Conservation (phyloP, 176 grass and related monocot species). For the Coix lacrymajobi region DNA sequence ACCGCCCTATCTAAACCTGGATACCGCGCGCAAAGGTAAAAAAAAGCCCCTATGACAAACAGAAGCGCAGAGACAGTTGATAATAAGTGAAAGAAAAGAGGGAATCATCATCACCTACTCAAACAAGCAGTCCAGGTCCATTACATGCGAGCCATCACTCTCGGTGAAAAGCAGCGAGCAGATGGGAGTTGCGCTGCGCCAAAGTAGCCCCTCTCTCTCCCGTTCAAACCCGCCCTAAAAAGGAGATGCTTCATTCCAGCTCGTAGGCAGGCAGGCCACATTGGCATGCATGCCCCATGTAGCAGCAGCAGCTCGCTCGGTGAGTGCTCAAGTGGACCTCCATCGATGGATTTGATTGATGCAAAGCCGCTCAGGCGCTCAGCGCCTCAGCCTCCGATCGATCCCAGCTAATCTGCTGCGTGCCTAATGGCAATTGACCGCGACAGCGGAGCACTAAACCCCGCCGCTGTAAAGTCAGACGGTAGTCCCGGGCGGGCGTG, state of each 20-base stretch:
- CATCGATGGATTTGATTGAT: too few relatives aligned
- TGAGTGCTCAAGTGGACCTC: too few relatives aligned
- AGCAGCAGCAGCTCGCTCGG: too few relatives aligned
- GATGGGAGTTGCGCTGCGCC: neutral
- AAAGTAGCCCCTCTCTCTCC: too few relatives aligned
- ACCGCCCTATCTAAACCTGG: too few relatives aligned
- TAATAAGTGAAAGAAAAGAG: neutral
- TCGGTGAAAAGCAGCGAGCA: slow-evolving; percentile 13
- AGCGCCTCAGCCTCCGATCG: neutral
- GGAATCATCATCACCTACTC: neutral
- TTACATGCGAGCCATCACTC: neutral
- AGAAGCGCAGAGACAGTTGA: neutral
- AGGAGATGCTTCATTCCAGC: too few relatives aligned
- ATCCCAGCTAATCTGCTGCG: neutral
- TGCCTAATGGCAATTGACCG: slow-evolving; percentile 23
- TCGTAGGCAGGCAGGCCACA: too few relatives aligned
- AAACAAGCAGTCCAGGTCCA: neutral
- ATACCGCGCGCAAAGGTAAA: too few relatives aligned
- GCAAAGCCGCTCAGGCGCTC: slow-evolving; percentile 3
- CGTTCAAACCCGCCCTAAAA: too few relatives aligned
- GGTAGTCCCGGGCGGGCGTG: neutral
- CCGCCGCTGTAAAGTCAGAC: neutral
- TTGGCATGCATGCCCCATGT: too few relatives aligned
- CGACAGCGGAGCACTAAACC: slow-evolving; percentile 29
- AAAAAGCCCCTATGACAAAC: neutral